Evolutionary conservation across 1,284 basidiomycete species (phyloP).

Genomic region (Hortiboletus rubellus): DNA sequence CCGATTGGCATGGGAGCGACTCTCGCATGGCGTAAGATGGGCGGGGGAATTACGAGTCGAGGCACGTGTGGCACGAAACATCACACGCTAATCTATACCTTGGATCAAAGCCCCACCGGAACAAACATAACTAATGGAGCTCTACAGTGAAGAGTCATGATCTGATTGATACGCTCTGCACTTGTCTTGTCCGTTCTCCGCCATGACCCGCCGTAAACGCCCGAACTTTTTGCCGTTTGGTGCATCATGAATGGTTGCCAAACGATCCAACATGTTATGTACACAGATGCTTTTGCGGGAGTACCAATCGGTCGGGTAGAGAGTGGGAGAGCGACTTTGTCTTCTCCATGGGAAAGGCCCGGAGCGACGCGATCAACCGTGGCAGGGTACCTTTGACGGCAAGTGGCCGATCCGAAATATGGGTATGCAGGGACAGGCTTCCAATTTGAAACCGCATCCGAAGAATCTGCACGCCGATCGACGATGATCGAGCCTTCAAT

Average conservation of each 20-base stretch:
- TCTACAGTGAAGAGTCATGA: background rate
- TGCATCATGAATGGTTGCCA: background rate
- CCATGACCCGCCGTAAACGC: background rate
- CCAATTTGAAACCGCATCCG: background rate
- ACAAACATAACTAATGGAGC: background rate
- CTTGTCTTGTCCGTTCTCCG: background rate
- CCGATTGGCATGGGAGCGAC: constrained; percentile 8
- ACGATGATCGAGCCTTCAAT: background rate
- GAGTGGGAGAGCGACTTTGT: background rate
- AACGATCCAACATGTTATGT: background rate
- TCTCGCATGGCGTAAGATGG: too few species aligned
- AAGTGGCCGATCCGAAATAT: background rate
- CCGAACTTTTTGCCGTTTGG: background rate
- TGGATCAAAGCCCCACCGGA: background rate
- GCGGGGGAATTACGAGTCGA: too few species aligned
- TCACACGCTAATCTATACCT: background rate
- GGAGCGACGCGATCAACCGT: background rate
- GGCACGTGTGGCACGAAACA: too few species aligned
- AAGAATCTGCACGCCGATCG: background rate
- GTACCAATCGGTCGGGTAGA: background rate
- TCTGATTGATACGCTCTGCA: background rate
- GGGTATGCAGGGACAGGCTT: background rate
- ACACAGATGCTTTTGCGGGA: background rate
- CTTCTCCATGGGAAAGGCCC: background rate
- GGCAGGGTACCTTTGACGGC: background rate